Base-by-base conservation (phyloP, 1,284 basidiomycete genomes). In the Moesziomyces aphidis region DNA sequence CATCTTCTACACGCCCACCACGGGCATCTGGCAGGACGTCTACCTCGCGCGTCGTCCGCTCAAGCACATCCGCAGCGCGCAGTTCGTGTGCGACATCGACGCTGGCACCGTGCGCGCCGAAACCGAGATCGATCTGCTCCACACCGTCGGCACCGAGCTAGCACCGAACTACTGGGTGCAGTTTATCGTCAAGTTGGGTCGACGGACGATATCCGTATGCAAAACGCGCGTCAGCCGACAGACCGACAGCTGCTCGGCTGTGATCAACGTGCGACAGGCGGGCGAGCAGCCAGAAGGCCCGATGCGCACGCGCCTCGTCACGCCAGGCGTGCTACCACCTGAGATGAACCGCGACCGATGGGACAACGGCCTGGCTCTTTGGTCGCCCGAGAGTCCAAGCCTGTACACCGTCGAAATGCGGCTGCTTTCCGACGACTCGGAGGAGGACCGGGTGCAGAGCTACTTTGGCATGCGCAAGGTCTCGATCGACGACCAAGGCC, bases 381-480 rank as follows among this genome's bases (percentile, higher is more conserved):
- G 76, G 76, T 69, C 61, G 13, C 76, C 76, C 1, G 76, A 78
- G 36, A 58, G 65, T 56, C 76, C 76, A 2, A 60, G 44, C 15
- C 55, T 78, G 7, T 78, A 78, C 55, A 52, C 55, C 6, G 46
- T 78, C 45, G 51, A 57, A 19, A 47, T 78, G 24, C 10, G 24
- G n/a, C 51, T 76, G 7, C 22, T 59, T 47, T 19, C 44, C 15
- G 13, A 21, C 2, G 50, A 39, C 31, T 11, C 24, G 9, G 21
- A 19, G 3, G 9, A 54, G 5, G 76, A 78, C 48, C 6, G 21
- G 4, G 60, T 78, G 5, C 39, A 53, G 26, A 69, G 74, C 53
- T 78, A 78, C 55, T 62, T 68, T 28, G 76, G 76, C 23, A 78
- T 78, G 76, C 74, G 76, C 42, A 78, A 78, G 44, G 67, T 78